Base-by-base conservation (phyloP, 2,329 filamentous ascomycete genomes). In the Aureobasidium subglaciale region DNA sequence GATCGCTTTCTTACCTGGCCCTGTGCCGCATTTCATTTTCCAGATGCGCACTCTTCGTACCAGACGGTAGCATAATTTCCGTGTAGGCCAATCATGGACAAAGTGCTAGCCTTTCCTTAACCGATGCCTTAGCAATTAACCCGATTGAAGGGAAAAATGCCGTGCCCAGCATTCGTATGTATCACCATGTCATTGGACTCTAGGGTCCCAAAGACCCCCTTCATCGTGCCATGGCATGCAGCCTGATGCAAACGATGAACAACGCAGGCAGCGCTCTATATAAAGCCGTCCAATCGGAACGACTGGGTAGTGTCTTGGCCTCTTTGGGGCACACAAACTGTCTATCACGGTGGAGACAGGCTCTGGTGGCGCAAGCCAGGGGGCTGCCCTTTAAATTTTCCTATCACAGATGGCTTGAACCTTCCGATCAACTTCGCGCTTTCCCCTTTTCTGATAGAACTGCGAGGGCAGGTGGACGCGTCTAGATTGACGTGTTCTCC, bases 271-370 rank as follows among this genome's bases (percentile, higher is more conserved):
- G 29, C 7, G 13, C 37, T 53, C 49, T 54, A 54, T 24, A 54
- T 54, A 25, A 54, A 54, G 50, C 29, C 27, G 22, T 27, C 50
- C 37, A 54, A 54, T 54, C 50, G 50, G 50, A 54, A 30, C 27
- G 7, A 41, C 35, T 52, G 48, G 48, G 48, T 13, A 15, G 13
- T 25, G 29, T 10, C 37, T 35, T 54, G 50, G 50, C 38, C 48
- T 32, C n/a, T 40, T 24, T 13, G 37, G 35, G 25, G n/a, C 15
- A 34, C 32, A 30, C 25, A 32, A 5, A 16, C 24, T 40, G 32
- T 50, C 22, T 38, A 38, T 27, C 22, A 29, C 16, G 18, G 34
- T 52, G 48, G 35, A 10, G 46, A 37, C 46, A 37, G 10, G 15
- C 15, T 27, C 34, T 50, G 24, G 46, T 50, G 43, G 46, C 46